Conservation (phyloP, 2,329 filamentous ascomycete genomes). For the Rhynchosporium graminicola region DNA sequence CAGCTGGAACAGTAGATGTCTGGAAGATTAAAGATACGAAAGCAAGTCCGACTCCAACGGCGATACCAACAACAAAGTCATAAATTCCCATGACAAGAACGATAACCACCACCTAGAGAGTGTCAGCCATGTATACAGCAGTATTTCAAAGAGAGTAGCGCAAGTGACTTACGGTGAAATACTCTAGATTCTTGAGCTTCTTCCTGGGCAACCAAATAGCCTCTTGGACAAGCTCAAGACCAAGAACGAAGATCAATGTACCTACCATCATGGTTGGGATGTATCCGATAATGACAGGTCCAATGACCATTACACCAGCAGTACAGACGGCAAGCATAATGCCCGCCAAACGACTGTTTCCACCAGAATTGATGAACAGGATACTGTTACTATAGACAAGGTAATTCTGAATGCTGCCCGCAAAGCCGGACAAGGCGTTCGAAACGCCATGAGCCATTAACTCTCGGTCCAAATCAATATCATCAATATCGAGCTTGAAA, state of each 20-base stretch:
- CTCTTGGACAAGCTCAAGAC: constrained; percentile 87
- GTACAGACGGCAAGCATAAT: constrained; percentile 81
- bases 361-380: constrained; percentile 93
- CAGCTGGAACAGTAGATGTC: constrained; percentile 84
- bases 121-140: constrained; percentile 30
- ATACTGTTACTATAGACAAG: constrained; percentile 96
- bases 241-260: constrained; percentile 89
- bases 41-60: constrained; percentile 86
- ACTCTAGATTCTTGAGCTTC: constrained; percentile 84
- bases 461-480: constrained; percentile 87
- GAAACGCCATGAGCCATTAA: constrained; percentile 90
- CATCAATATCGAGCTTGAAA: constrained; percentile 87
- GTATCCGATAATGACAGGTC: constrained; percentile 85
- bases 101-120: constrained; percentile 70
- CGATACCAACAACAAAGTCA: constrained; percentile 94
- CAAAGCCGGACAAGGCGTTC: constrained; percentile 83
- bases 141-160: constrained; percentile 10
- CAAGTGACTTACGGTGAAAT: constrained; percentile 68
- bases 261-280: constrained; percentile 98
- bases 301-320: constrained; percentile 78
- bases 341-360: constrained; percentile 82
- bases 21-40: constrained; percentile 91
- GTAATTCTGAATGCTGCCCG: constrained; percentile 94
- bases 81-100: constrained; percentile 95
- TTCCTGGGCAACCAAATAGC: constrained; percentile 87